Evolutionary conservation across 2,329 filamentous ascomycete species (phyloP).

Genomic region (Penicillium sp.): DNA sequence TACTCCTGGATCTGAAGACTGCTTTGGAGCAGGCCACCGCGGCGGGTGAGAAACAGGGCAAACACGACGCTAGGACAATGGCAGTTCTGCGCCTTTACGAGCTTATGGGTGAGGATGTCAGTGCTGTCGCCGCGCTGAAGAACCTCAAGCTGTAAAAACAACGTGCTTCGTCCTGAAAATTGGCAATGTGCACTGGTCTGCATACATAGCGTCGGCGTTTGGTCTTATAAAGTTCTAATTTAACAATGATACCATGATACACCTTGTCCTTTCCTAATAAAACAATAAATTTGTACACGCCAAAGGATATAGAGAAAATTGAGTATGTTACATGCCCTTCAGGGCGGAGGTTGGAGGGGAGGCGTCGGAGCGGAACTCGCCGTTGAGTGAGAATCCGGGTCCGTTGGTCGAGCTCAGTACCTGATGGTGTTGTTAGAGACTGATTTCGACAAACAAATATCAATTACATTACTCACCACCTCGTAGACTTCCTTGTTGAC

Average conservation of each 20-base stretch:
- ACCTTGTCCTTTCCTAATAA: slow-evolving; percentile 42
- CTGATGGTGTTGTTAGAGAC: slow-evolving; percentile 28
- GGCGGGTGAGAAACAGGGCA: slow-evolving; percentile 32
- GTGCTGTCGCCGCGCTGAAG: slow-evolving; percentile 59
- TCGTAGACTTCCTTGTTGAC: slow-evolving; percentile 71
- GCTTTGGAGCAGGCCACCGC: slow-evolving; percentile 58
- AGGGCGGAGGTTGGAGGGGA: slow-evolving; percentile 54
- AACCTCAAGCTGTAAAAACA: slow-evolving; percentile 35
- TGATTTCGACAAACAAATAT: neutral
- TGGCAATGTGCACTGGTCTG: slow-evolving; percentile 11
- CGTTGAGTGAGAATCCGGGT: slow-evolving; percentile 82
- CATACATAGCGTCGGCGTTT: slow-evolving; percentile 49
- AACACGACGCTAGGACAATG: slow-evolving; percentile 46
- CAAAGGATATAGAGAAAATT: slow-evolving; percentile 41
- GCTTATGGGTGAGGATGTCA: slow-evolving; percentile 58
- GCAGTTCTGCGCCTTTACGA: slow-evolving; percentile 60
- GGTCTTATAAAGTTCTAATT: slow-evolving; percentile 24
- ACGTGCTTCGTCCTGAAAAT: neutral
- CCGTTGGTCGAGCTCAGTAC: slow-evolving; percentile 85
- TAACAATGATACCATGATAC: slow-evolving; percentile 41
- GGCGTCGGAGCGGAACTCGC: slow-evolving; percentile 66
- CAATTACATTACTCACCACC: slow-evolving; percentile 50
- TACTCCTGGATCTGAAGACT: slow-evolving; percentile 64
- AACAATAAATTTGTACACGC: slow-evolving; percentile 43
- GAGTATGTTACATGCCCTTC: slow-evolving; percentile 48